Conservation (phyloP, 2,329 filamentous ascomycete genomes). For the Ophiostoma novo-ulmi region DNA sequence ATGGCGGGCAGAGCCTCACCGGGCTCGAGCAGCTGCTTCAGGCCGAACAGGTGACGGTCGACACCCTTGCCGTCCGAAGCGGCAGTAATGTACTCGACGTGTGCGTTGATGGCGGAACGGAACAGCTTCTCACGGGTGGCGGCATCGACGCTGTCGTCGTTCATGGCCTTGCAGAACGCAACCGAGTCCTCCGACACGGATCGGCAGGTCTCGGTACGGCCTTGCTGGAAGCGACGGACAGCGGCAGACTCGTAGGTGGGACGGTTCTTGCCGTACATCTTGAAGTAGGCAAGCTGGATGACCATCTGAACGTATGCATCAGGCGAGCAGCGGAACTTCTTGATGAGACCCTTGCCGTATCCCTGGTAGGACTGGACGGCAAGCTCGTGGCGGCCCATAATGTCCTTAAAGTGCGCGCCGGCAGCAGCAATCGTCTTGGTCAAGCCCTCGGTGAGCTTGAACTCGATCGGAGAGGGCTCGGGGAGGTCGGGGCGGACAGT, state of each 20-base stretch:
- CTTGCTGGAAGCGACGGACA: conserved; percentile 90
- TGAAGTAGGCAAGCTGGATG: conserved; percentile 96
- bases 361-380: conserved; percentile 93
- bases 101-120: conserved; percentile 72
- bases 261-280: conserved; percentile 97
- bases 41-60: conserved; percentile 91
- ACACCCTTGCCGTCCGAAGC: conserved; percentile 91
- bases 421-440: conserved; percentile 75
- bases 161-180: conserved; percentile 83
- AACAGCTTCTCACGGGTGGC: conserved; percentile 61
- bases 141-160: conserved; percentile 54
- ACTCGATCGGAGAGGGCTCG: conserved; percentile 71
- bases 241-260: conserved; percentile 97
- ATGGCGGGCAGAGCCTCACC: conserved; percentile 77
- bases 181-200: conserved; percentile 86
- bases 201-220: conserved; percentile 93
- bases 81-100: conserved; percentile 84
- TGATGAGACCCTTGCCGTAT: conserved; percentile 97
- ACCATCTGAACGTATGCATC: conserved; percentile 98
- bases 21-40: conserved; percentile 81
- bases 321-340: conserved; percentile 98
- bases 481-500: conserved; percentile 74
- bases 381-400: conserved; percentile 85
- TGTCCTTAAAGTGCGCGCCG: conserved; percentile 67
- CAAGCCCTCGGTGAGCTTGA: conserved; percentile 69